Base-by-base conservation (phyloP, 1,284 basidiomycete genomes). In the Moesziomyces parantarcticus region DNA sequence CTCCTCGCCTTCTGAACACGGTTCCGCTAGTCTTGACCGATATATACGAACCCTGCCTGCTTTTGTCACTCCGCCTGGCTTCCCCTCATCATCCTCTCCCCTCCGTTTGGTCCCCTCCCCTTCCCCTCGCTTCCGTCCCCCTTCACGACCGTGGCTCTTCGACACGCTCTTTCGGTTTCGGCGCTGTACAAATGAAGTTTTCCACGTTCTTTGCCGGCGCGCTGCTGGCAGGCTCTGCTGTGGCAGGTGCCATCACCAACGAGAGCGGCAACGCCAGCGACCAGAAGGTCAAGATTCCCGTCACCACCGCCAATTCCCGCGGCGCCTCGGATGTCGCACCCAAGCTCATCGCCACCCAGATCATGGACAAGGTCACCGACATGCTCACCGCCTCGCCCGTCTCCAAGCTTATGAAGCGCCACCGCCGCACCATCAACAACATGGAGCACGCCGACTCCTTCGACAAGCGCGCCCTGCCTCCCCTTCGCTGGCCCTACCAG, bases 401-500 rank as follows among this genome's bases (percentile, higher is more conserved):
- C 42, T 45, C 58, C 45, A 52, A 48, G 50, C 45, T 62, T 3
- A 51, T 52, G 55, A 57, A 53, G 34, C 49, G 51, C n/a, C 54
- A 53, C 29, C 61, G 61, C 11, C 49, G 61, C 13, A 36, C 40
- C 26, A 34, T 50, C 18, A 25, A 29, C 40, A 16, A 10, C 20
- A 25, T 29, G 2, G 29, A 29, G 29, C 29, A 42, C 44, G n/a
- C 22, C 26, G 20, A 42, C n/a, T 16, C 46, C 20, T 16, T 48
- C 29, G 34, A 23, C 16, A 48, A 50, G 29, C 48, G 71, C 2
- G 58, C 50, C 13, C 32, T 64, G 43, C 57, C 68, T 2, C 25
- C 59, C 4, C 50, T 75, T 11, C 68, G 75, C 13, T 78, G 56
- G 49, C 51, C 62, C 18, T 78, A 78, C 63, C 47, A 54, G 23